These are phyloP conservation scores for Alternaria ventricosa DNA, from an alignment of 2,329 filamentous ascomycete genomes.

Conservation along the genomic window DNA sequence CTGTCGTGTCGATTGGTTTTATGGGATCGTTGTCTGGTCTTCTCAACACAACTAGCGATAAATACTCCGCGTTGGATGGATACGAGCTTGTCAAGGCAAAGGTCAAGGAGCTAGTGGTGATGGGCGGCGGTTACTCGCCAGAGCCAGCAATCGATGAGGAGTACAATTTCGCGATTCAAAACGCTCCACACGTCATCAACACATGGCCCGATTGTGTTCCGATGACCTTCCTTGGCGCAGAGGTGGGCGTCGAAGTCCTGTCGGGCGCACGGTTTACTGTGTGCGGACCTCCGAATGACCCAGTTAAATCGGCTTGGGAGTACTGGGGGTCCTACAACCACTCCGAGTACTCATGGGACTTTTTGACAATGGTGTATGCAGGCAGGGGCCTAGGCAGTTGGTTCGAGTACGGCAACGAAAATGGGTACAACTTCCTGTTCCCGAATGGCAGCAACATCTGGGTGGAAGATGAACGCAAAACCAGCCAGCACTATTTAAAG, in stretches of 20 bases:
- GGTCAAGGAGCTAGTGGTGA: constrained; percentile 59
- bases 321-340: constrained; percentile 34
- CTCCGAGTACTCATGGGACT: constrained; percentile 32
- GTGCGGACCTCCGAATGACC: constrained; percentile 20
- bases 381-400: constrained; percentile 29
- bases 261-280: constrained; percentile 50
- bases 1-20: constrained; percentile 56
- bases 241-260: constrained; percentile 53
- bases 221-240: constrained; percentile 52
- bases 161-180: constrained; percentile 58
- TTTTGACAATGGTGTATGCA: constrained; percentile 31
- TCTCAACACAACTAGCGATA: constrained; percentile 54
- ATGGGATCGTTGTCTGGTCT: constrained; percentile 57
- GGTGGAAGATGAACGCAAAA: constrained; percentile 47
- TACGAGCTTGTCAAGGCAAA: constrained; percentile 53
- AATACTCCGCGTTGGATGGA: constrained; percentile 50
- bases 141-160: constrained; percentile 44
- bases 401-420: constrained; percentile 47
- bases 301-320: constrained; percentile 24
- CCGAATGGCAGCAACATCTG: constrained; percentile 54
- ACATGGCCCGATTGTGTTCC: constrained; percentile 50
- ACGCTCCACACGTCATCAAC: constrained; percentile 55
- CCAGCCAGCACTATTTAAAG: constrained; percentile 49
- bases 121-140: constrained; percentile 60
- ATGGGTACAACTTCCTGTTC: constrained; percentile 52